phyloP scores from a whole-genome alignment of 2,329 filamentous ascomycete species.

The Thelonectria discophora region DNA sequence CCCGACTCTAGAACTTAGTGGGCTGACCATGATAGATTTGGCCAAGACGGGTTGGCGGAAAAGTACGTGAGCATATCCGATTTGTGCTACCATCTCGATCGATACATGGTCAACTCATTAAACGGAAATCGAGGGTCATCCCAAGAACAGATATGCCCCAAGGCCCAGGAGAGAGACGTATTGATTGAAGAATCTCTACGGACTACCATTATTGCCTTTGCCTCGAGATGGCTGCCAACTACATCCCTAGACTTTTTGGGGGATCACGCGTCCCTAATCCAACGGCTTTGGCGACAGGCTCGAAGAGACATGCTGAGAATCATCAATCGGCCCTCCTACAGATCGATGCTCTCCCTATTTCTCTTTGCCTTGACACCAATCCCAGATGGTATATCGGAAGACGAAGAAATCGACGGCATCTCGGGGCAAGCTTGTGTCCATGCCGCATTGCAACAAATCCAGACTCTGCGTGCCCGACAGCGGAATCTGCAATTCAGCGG shows the following conservation, averaged over 20 bases:
- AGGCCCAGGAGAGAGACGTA: constrained; percentile 33
- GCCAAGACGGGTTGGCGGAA: constrained; percentile 38
- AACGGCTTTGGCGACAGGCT: constrained; percentile 47
- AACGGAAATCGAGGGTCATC: constrained; percentile 10
- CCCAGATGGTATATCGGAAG: constrained; percentile 50
- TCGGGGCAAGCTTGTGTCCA: constrained; percentile 53
- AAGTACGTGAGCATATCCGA: constrained; percentile 45
- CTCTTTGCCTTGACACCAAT: constrained; percentile 53
- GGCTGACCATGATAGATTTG: constrained; percentile 32
- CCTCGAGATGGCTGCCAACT: constrained; percentile 44
- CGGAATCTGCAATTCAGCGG: constrained; percentile 52
- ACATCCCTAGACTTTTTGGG: constrained; percentile 18
- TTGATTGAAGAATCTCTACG: constrained; percentile 40
- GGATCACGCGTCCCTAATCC: constrained; percentile 28
- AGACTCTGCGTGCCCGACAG: constrained; percentile 50
- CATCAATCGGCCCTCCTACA: constrained; percentile 53
- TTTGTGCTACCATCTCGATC: constrained; percentile 46
- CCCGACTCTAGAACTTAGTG: not conserved
- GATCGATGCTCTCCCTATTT: constrained; percentile 51
- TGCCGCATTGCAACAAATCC: constrained; percentile 52
- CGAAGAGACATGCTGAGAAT: constrained; percentile 51
- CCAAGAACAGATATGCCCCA: constrained; percentile 8
- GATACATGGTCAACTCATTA: constrained; percentile 45
- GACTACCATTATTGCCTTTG: constrained; percentile 43
- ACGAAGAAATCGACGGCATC: constrained; percentile 52